These are phyloP conservation scores for Amphirosellinia nigrospora DNA, from an alignment of 495 filamentous ascomycete species.

Conservation along the genomic window DNA sequence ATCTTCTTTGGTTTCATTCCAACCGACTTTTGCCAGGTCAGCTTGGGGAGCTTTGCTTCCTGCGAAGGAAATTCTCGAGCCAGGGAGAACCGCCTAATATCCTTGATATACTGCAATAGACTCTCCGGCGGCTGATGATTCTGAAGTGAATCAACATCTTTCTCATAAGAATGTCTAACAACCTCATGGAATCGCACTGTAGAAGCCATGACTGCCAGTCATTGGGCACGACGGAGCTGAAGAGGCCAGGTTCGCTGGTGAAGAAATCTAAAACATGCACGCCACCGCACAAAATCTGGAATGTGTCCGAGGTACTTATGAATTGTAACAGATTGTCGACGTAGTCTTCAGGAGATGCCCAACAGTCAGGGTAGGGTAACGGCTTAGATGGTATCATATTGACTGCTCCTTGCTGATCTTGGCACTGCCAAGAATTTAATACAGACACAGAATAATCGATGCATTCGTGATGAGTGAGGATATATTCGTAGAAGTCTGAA, in stretches of 20 bases:
- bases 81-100: conserved; percentile 74
- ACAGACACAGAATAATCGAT: neutral
- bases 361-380: conserved; percentile 53
- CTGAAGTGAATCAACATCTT: conserved; percentile 61
- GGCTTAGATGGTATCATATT: conserved; percentile 48
- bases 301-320: conserved; percentile 73
- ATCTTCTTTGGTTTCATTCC: conserved; percentile 97
- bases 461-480: neutral
- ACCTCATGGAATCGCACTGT: conserved; percentile 67
- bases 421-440: neutral
- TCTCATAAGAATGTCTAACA: conserved; percentile 81
- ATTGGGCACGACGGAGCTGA: conserved; percentile 71
- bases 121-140: conserved; percentile 67
- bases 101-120: conserved; percentile 74
- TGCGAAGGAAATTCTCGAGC: conserved; percentile 60
- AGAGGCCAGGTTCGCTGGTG: conserved; percentile 79
- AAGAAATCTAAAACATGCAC: conserved; percentile 97
- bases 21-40: conserved; percentile 74
- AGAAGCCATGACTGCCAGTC: conserved; percentile 84
- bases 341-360: conserved; percentile 66
- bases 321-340: conserved; percentile 80
- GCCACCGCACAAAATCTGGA: conserved; percentile 87
- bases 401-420: neutral
- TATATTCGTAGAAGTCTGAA: neutral
- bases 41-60: conserved; percentile 50